A percentile compares a stretch with the other conserved stretches of the same genome.
Evolutionary conservation across 495 filamentous ascomycete genomes (phyloP).

Genomic region (Hypoxylon crocopeplum): DNA sequence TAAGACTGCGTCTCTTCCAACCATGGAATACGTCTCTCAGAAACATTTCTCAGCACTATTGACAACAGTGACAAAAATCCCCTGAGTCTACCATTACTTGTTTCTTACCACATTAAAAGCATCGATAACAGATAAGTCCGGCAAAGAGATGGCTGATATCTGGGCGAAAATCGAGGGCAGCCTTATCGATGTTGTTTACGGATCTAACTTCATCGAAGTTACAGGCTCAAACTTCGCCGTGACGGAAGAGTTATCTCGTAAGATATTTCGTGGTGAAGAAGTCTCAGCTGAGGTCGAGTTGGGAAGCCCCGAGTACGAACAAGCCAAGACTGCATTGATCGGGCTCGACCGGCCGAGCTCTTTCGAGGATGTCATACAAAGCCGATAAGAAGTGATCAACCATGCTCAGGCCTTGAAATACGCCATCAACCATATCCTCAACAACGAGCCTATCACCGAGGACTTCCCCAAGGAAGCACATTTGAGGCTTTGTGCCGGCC

Average conservation of each 20-base stretch:
- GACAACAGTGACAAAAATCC: too few species aligned
- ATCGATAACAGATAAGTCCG: too few species aligned
- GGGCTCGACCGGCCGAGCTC: conserved; percentile 2
- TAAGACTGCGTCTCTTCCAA: too few species aligned
- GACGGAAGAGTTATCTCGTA: conserved; percentile 29
- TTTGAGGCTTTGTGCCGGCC: conserved; percentile 31
- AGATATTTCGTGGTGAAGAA: conserved; percentile 14
- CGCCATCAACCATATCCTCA: conserved; percentile 35
- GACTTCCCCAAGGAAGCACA: conserved; percentile 43
- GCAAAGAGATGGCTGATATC: too few species aligned
- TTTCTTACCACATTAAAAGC: too few species aligned
- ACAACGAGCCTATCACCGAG: conserved; percentile 36
- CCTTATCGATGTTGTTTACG: conserved; percentile 32
- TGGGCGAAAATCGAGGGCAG: conserved; percentile 8
- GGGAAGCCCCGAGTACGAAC: conserved; percentile 26
- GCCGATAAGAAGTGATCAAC: conserved; percentile 44
- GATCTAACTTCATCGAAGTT: conserved; percentile 42
- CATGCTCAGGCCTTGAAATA: conserved; percentile 43
- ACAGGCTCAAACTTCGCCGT: conserved; percentile 28
- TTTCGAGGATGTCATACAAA: conserved; percentile 22
- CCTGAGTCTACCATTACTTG: too few species aligned
- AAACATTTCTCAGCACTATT: too few species aligned
- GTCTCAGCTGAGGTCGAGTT: conserved; percentile 15
- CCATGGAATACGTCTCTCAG: too few species aligned
- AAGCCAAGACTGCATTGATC: conserved; percentile 7